Evolutionary conservation across 352 stramenopile genomes (phyloP).

Genomic region (Pythium chondricola): DNA sequence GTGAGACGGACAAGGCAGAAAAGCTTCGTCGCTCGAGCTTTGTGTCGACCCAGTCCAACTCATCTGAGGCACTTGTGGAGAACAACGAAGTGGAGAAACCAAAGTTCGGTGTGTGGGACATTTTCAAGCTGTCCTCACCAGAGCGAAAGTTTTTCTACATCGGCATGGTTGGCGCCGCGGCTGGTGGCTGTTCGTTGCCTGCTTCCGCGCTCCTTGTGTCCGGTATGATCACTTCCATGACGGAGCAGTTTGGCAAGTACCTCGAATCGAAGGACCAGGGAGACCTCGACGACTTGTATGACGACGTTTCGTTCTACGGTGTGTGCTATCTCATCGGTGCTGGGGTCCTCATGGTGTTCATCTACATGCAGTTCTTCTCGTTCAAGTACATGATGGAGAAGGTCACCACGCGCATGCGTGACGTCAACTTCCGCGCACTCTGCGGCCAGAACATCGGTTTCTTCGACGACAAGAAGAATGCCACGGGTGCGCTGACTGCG

Average conservation of each 20-base stretch:
- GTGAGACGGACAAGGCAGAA: constrained; percentile 70
- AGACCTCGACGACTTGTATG: constrained; percentile 18
- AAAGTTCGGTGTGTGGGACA: constrained; percentile 28
- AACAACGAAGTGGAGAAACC: constrained; percentile 39
- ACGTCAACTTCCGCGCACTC: constrained; percentile 24
- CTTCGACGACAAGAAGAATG: constrained; percentile 22
- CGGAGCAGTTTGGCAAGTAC: constrained; percentile 15
- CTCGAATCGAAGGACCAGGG: not conserved
- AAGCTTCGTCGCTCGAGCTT: constrained; percentile 64
- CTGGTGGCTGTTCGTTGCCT: constrained; percentile 17
- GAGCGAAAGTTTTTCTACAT: constrained; percentile 33
- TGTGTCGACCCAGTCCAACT: constrained; percentile 52
- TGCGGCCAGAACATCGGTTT: constrained; percentile 29
- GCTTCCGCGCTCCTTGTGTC: constrained; percentile 9
- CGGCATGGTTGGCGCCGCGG: constrained; percentile 23
- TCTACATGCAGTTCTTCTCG: constrained; percentile 14
- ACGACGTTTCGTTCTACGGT: constrained; percentile 16
- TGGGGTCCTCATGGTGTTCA: constrained; percentile 15
- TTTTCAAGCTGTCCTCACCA: constrained; percentile 19
- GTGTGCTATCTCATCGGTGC: constrained; percentile 23
- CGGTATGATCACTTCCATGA: constrained; percentile 19
- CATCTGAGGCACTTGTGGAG: constrained; percentile 28
- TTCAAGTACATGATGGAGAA: constrained; percentile 27
- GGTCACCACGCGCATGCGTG: constrained; percentile 21
- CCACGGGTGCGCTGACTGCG: constrained; percentile 17